Conservation (phyloP, 345 rosid species). For the Eucalyptus leucophloia region DNA sequence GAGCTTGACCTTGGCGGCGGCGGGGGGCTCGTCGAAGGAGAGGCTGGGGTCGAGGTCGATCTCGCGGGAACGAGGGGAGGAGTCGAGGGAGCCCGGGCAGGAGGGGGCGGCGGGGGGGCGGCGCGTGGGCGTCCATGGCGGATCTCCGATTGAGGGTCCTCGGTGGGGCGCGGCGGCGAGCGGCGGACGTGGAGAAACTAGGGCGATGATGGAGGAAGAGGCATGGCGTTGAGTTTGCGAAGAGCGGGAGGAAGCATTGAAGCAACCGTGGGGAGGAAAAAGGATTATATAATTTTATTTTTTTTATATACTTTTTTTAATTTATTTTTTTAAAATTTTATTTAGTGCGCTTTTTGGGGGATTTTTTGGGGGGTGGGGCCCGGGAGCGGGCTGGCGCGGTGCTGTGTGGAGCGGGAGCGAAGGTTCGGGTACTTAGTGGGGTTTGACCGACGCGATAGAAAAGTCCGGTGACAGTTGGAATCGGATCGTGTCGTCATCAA, state of each 20-base stretch:
- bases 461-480: background rate
- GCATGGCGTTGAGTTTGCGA: background rate
- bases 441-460: background rate
- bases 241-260: background rate
- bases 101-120: conserved; percentile 3
- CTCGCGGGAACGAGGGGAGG: conserved; percentile 54
- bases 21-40: conserved; percentile 27
- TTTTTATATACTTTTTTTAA: background rate
- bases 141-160: background rate
- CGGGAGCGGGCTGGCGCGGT: background rate
- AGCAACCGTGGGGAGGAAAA: background rate
- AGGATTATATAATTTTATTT: background rate
- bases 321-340: background rate
- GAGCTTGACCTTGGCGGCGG: conserved; percentile 1
- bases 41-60: conserved; percentile 31
- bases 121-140: conserved; percentile 31
- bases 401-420: background rate
- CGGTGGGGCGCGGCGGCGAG: background rate
- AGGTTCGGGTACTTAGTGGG: background rate
- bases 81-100: conserved; percentile 39
- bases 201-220: background rate
- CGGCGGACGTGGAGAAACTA: background rate
- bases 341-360: background rate
- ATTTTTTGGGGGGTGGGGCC: background rate
- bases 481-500: background rate